Conservation (phyloP, 31 red algal genomes). For the Porphyra umbilicalis region DNA sequence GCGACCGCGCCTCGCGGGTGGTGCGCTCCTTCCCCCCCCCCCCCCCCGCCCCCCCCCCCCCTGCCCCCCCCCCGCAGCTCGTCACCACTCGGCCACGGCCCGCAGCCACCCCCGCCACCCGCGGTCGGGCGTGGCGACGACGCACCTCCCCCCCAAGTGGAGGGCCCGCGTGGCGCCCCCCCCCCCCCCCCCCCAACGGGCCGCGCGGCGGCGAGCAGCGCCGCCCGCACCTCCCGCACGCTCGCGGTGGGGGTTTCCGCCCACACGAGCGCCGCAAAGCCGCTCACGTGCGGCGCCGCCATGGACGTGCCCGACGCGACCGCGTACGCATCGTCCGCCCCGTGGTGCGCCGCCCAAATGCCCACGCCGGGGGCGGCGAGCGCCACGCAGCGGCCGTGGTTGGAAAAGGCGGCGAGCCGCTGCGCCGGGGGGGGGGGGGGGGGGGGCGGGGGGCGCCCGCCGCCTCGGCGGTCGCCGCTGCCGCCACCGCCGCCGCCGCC, state of each 20-base stretch:
- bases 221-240: neutral
- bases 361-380: constrained; percentile 39
- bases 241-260: neutral
- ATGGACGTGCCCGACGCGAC: neutral
- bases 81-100: neutral
- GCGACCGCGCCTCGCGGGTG: no score
- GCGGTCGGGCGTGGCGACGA: neutral
- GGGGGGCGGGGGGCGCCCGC: neutral
- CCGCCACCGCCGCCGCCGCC: neutral
- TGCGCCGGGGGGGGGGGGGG: no score
- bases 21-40: neutral
- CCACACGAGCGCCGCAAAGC: neutral
- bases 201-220: neutral
- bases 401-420: constrained; percentile 29
- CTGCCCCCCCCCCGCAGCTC: neutral
- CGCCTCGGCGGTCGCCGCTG: neutral
- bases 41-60: neutral
- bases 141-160: neutral
- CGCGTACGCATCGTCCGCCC: constrained; percentile 25
- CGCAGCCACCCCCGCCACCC: neutral
- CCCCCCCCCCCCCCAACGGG: neutral
- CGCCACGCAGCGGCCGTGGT: constrained; percentile 36
- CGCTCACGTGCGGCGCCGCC: neutral
- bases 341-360: constrained; percentile 39
- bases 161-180: neutral